A percentile compares a stretch with the other conserved stretches of the same genome.
Evolutionary conservation across 306 rosid species (phyloP).

Genomic region (Cyamopsis tetragonoloba): DNA sequence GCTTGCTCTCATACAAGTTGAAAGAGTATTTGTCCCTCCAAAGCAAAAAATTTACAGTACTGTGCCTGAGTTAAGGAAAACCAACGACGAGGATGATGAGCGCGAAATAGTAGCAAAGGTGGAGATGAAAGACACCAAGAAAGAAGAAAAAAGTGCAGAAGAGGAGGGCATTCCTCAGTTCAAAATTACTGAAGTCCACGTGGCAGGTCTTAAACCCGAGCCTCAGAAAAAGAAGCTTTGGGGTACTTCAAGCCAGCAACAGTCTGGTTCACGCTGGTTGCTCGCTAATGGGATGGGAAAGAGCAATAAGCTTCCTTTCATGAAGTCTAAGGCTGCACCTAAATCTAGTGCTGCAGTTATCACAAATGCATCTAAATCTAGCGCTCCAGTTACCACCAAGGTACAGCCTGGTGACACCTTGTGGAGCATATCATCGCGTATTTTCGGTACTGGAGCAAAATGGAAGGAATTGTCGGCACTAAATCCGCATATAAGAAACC

Average conservation of each 20-base stretch:
- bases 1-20: slow-evolving; percentile 93
- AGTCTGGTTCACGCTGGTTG: slow-evolving; percentile 93
- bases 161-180: slow-evolving; percentile 65
- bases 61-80: slow-evolving; percentile 49
- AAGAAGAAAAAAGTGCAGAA: slow-evolving; percentile 42
- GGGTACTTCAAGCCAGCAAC: slow-evolving; percentile 72
- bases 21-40: slow-evolving; percentile 79
- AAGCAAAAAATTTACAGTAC: slow-evolving; percentile 64
- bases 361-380: slow-evolving; percentile 51
- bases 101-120: slow-evolving; percentile 29
- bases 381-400: slow-evolving; percentile 47
- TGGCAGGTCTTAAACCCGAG: slow-evolving; percentile 60
- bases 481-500: slow-evolving; percentile 67
- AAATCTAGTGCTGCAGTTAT: slow-evolving; percentile 50
- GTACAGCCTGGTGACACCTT: slow-evolving; percentile 72
- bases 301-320: slow-evolving; percentile 49
- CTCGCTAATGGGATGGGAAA: slow-evolving; percentile 89
- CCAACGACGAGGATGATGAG: slow-evolving; percentile 44
- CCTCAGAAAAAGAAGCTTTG: slow-evolving; percentile 57
- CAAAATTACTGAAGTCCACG: slow-evolving; percentile 79
- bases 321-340: slow-evolving; percentile 58
- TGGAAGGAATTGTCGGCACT: slow-evolving; percentile 58
- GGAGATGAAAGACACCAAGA: slow-evolving; percentile 36
- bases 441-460: slow-evolving; percentile 50
- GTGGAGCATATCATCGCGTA: slow-evolving; percentile 80